phyloP scores from a whole-genome alignment of 2,329 filamentous ascomycete species.

The Pseudonectria buxi region DNA sequence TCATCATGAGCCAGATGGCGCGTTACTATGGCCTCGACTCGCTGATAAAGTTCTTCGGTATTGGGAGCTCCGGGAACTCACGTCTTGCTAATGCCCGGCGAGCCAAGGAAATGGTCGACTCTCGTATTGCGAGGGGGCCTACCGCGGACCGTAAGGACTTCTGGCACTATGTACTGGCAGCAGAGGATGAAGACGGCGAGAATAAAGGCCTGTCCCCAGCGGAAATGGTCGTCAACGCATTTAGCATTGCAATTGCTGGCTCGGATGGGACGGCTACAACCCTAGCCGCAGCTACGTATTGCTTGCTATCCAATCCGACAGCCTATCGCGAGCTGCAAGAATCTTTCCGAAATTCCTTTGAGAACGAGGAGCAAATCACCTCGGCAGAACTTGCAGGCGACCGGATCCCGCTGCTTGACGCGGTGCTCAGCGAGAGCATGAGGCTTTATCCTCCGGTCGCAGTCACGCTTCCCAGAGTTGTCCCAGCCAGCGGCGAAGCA shows the following conservation, averaged over 20 bases:
- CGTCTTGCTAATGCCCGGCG: slow-evolving; percentile 9
- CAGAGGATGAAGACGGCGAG: slow-evolving; percentile 2
- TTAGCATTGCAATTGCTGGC: slow-evolving; percentile 16
- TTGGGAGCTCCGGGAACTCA: background rate
- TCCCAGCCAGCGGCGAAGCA: slow-evolving; percentile 4
- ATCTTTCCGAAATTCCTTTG: slow-evolving; percentile 4
- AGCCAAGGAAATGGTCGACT: slow-evolving; percentile 13
- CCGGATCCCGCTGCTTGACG: slow-evolving; percentile 8
- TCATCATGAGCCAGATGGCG: slow-evolving; percentile 15
- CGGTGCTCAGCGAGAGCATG: slow-evolving; percentile 12
- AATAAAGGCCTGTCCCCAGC: slow-evolving; percentile 5
- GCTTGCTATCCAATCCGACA: slow-evolving; percentile 5
- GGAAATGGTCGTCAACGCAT: slow-evolving; percentile 16
- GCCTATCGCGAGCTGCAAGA: slow-evolving; percentile 3
- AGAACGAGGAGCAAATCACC: slow-evolving; percentile 3
- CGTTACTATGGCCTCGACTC: slow-evolving; percentile 4
- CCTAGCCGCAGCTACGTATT: slow-evolving; percentile 6
- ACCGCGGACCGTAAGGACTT: slow-evolving; percentile 15
- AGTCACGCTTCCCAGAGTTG: slow-evolving; percentile 11
- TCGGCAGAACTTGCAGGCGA: slow-evolving; percentile 3
- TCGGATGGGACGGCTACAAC: slow-evolving; percentile 14
- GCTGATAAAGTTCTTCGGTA: slow-evolving; percentile 1
- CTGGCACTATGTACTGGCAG: slow-evolving; percentile 14
- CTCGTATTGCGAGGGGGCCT: slow-evolving; percentile 8
- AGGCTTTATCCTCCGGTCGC: slow-evolving; percentile 14